Base-by-base conservation (phyloP, 192 early-diverging fungal genomes). In the Rhizoclosmatium sp. region DNA sequence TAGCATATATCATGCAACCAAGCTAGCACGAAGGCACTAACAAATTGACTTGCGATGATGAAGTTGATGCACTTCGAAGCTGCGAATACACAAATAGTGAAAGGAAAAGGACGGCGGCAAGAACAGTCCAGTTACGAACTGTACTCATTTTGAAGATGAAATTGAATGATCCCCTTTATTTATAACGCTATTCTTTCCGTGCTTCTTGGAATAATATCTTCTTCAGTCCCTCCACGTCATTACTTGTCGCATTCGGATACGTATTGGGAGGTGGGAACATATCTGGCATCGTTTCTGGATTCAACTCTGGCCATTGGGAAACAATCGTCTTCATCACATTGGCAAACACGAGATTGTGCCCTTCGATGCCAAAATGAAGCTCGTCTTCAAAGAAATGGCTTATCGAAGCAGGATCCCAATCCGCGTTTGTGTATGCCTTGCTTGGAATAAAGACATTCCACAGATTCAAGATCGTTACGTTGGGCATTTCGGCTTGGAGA, bases 361-460 rank as follows among this genome's bases (percentile, higher is more conserved):
- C 54, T 56, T 56, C 54, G 10, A n/a, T n/a, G 54, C 54, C 19
- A n/a, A 56, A 56, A 56, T 56, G 54, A 9, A 56, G 19, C 1
- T n/a, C 44, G 7, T 76, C 76, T 46, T 9, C 9, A 39, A 64
- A 64, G 19, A 71, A 69, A 47, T 10, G 9, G 39, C 71, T 42
- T 4, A 65, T 21, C 1, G 10, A 40, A 5, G n/a, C 51, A 19
- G 70, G 75, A 3, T 23, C 19, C 12, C 12, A 64, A 7, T 16
- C 65, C 2, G 78, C 71, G 72, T 82, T 48, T 44, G 79, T 67
- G 19, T n/a, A 16, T 42, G n/a, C 69, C 23, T 12, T 21, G 47
- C 19, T 14, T n/a, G 44, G 45, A 31, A 82, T 44, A 21, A 73
- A 44, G 46, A 70, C 61, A 4, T 66, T 47, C 81, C 81, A 82